Percentiles rank a stretch among this genome's conserved stretches.
Evolutionary conservation across 768 basidiomycete species (phyloP).

Genomic region (Suillus sp.): DNA sequence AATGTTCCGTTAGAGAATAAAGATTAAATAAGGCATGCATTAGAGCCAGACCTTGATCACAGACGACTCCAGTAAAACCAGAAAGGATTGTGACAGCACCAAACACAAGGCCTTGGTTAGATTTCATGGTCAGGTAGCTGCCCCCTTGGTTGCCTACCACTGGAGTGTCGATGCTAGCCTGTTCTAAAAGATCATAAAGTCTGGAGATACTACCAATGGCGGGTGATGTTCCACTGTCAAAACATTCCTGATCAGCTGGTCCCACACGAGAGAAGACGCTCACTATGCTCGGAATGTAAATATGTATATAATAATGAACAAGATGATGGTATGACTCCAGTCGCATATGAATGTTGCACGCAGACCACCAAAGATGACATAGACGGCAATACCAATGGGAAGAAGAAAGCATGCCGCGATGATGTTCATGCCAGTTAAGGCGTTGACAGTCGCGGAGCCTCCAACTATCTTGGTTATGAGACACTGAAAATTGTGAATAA

Average conservation of each 20-base stretch:
- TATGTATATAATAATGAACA: constrained; percentile 43
- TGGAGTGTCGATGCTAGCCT: constrained; percentile 47
- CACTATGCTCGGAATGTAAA: constrained; percentile 38
- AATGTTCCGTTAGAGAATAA: constrained; percentile 13
- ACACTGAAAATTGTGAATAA: not conserved
- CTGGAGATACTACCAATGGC: constrained; percentile 41
- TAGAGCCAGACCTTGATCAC: constrained; percentile 45
- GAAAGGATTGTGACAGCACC: constrained; percentile 41
- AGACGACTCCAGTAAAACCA: constrained; percentile 51
- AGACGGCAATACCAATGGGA: constrained; percentile 47
- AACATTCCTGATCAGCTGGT: constrained; percentile 9
- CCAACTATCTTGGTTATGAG: constrained; percentile 33
- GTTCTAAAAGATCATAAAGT: constrained; percentile 49
- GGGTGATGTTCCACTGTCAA: constrained; percentile 37
- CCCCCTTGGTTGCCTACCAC: constrained; percentile 52
- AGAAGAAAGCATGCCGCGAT: constrained; percentile 47
- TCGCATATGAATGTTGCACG: constrained; percentile 49
- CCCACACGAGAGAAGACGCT: constrained; percentile 13
- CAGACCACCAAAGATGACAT: constrained; percentile 44
- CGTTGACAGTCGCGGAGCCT: constrained; percentile 47
- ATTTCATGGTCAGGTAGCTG: constrained; percentile 60
- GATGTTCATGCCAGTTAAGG: constrained; percentile 48
- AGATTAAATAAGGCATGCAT: not conserved
- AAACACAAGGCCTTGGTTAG: constrained; percentile 46
- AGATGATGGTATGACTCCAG: constrained; percentile 47